These are phyloP conservation scores for Avena sativa DNA, from an alignment of 176 grass and related monocot species.

Conservation along the genomic window DNA sequence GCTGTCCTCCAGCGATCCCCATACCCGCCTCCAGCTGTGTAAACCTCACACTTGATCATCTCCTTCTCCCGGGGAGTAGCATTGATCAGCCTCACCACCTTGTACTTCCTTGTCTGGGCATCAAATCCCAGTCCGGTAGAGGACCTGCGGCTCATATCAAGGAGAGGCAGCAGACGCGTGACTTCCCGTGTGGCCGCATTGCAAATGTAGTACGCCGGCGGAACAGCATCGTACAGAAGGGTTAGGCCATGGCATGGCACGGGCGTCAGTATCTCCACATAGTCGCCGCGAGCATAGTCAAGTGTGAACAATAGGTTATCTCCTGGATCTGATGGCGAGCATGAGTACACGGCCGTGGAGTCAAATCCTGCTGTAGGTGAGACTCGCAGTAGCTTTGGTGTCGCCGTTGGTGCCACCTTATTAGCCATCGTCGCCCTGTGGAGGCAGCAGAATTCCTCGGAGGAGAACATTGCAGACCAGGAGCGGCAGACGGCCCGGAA, in stretches of 20 bases:
- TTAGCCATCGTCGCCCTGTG: not conserved
- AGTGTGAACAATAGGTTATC: not conserved
- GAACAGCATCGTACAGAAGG: not conserved
- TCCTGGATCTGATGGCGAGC: not conserved
- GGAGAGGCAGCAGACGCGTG: not conserved
- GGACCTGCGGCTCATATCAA: accelerated
- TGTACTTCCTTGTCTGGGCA: not conserved
- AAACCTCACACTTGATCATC: not conserved
- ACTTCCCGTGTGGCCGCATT: not conserved
- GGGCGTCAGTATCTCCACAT: not conserved
- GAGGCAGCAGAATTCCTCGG: not conserved
- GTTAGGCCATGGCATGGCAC: not conserved
- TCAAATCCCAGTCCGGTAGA: not conserved
- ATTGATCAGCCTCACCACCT: not conserved
- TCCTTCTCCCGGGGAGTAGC: not conserved
- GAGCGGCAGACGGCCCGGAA: slow-evolving; percentile 22
- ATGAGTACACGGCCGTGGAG: not conserved
- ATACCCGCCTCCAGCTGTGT: not conserved
- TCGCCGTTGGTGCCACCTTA: not conserved
- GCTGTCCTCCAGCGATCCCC: slow-evolving; percentile 1
- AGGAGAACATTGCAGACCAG: slow-evolving; percentile 20
- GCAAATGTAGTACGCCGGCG: not conserved
- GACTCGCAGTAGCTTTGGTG: not conserved
- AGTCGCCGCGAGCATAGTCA: not conserved
- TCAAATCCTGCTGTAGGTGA: not conserved